Conservation (phyloP, 2,329 filamentous ascomycete species). For the Fusarium sp. region DNA sequence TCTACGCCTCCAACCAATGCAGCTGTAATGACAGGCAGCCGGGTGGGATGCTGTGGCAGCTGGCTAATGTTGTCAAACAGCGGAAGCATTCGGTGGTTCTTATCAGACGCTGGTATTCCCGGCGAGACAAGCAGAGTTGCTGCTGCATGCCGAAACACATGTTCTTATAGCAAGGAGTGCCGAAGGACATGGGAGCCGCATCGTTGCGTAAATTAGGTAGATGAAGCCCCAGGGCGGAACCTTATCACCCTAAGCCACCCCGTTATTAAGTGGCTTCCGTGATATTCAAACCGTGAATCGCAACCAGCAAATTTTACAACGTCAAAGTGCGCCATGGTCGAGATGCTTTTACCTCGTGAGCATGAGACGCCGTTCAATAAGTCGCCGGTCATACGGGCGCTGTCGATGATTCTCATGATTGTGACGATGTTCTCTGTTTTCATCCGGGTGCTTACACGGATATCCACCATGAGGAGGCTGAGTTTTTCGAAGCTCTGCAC, state of each 20-base stretch:
- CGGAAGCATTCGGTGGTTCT: not conserved
- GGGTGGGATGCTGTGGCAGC: no score
- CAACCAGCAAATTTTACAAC: not conserved
- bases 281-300: not conserved
- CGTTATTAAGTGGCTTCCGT: not conserved
- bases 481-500: slow-evolving; percentile 4
- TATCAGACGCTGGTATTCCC: not conserved
- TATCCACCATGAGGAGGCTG: not conserved
- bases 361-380: slow-evolving; percentile 30
- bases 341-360: slow-evolving; percentile 22
- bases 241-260: slow-evolving; percentile 15
- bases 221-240: not conserved
- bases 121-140: not conserved
- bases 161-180: not conserved
- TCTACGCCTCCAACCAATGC: not conserved
- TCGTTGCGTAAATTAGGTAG: slow-evolving; percentile 1
- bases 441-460: slow-evolving; percentile 11
- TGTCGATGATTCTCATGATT: slow-evolving; percentile 25
- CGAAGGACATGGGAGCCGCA: slow-evolving; percentile 1
- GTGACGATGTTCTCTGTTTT: slow-evolving; percentile 6
- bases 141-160: not conserved
- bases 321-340: not conserved
- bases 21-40: no score
- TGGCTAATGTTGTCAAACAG: no score
- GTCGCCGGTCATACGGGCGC: slow-evolving; percentile 14